Base-by-base conservation (phyloP, 1,139 yeast genomes). In the Taphrina communis region DNA sequence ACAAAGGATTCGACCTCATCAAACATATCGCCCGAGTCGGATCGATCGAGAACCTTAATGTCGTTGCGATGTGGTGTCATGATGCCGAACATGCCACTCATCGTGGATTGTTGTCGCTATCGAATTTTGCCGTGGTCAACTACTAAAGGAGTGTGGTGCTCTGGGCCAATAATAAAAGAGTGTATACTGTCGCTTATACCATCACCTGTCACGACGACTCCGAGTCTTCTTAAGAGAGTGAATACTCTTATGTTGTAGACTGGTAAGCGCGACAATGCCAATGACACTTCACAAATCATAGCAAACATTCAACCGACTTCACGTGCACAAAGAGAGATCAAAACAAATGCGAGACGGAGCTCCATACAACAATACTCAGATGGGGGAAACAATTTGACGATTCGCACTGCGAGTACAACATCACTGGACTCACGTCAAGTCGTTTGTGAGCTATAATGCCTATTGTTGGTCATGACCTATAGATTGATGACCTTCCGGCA, bases 1-100 rank as follows among this genome's bases (percentile, higher is more conserved):
- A 63, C 61, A 11, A 63, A 63, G 38, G 67, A 63, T 17, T 53
- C 61, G 36, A 63, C 61, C 39, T 53, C 53, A 17, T 51, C 67
- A 48, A 63, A 55, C 21, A 56, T 36, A 19, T 50, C 53, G 12
- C 60, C 60, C 36, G 42, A 17, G 17, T 56, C 50, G 12, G 60
- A 56, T 8, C 36, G 46, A 31, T 50, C 53, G 36, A 21, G 6
- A 1, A 21, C 53, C 36, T 21, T 25, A 25, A 12, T 46, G 19
- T 63, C 67, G 35, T 46, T 63, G 38, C 46, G 41, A n/a, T 39
- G 61, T 1, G 67, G 67, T 3, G 67, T 63, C 31, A 38, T 25
- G 46, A 63, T 57, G 39, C 48, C 61, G 21, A 63, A 63, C 60
- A 63, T 58, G 19, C 61, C 67, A 25, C 48, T 62, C 50, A 41